A percentile compares a stretch with the other conserved stretches of the same genome.
Conservation (phyloP, 2,329 filamentous ascomycete species). For the Aspergillus floridensis region DNA sequence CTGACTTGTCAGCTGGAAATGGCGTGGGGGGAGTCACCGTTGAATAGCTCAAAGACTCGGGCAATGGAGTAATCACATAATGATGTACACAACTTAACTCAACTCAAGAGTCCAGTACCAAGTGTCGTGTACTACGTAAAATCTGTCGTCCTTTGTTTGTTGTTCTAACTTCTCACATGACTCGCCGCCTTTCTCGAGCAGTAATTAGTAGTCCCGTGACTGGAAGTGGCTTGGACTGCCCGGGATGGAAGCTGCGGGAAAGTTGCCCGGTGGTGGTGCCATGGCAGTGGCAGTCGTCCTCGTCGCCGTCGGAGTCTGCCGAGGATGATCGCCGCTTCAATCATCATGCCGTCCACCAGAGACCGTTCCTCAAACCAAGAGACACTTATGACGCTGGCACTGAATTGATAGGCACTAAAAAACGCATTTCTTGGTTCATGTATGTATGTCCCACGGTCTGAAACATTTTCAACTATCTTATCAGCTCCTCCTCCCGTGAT, state of each 20-base stretch:
- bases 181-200: not conserved
- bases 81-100: too few species aligned
- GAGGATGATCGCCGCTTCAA: not conserved
- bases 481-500: not conserved
- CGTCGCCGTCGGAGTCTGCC: not conserved
- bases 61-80: too few species aligned
- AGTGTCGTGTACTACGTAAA: too few species aligned
- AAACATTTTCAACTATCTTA: constrained; percentile 2
- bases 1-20: not conserved
- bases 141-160: not conserved
- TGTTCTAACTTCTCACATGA: not conserved
- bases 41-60: not conserved
- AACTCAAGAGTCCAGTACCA: too few species aligned
- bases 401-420: not conserved
- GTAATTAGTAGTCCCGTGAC: not conserved
- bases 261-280: not conserved
- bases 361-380: not conserved
- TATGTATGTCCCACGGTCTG: not conserved
- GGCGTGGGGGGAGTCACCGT: not conserved
- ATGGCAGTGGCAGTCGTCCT: not conserved
- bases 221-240: not conserved
- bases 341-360: not conserved
- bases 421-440: not conserved
- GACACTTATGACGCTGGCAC: not conserved
- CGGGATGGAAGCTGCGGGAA: too few species aligned